phyloP scores from a whole-genome alignment of 1,284 basidiomycete species.

The Meira miltonrushii region DNA sequence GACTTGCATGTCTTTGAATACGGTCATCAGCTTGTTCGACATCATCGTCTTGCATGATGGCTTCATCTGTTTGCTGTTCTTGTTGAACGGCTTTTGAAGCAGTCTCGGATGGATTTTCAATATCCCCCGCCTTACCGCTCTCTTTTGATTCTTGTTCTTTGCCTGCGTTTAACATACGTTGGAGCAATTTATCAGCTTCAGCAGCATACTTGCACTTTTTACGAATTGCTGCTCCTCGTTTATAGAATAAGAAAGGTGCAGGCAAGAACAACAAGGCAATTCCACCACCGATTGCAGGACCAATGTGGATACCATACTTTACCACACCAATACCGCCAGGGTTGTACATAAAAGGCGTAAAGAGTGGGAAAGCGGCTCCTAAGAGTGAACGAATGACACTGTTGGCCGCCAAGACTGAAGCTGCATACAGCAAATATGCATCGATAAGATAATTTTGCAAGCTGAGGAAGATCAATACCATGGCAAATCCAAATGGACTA shows the following conservation, averaged over 20 bases:
- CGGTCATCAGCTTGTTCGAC: too few relatives aligned
- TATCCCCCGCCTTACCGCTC: too few relatives aligned
- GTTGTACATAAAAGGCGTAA: conserved; percentile 19
- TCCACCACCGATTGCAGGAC: conserved; percentile 15
- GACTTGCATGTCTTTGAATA: too few relatives aligned
- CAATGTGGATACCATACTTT: conserved; percentile 18
- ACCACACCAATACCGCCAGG: conserved; percentile 3
- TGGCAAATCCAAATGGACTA: conserved; percentile 17
- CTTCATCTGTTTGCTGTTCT: too few relatives aligned
- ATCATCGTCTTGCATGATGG: too few relatives aligned
- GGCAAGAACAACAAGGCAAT: conserved; percentile 18
- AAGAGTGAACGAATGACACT: conserved; percentile 15
- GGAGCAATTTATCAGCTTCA: conserved; percentile 16
- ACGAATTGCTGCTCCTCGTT: conserved; percentile 15
- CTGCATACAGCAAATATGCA: conserved; percentile 16
- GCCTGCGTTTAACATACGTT: conserved; percentile 8
- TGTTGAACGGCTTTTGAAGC: too few relatives aligned
- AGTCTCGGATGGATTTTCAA: too few relatives aligned
- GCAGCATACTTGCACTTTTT: conserved; percentile 15
- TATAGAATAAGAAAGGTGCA: conserved; percentile 19
- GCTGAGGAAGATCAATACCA: conserved; percentile 19
- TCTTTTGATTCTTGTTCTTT: too few relatives aligned
- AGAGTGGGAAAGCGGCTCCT: conserved; percentile 13
- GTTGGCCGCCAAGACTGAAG: conserved; percentile 21
- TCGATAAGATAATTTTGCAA: conserved; percentile 16